Base-by-base conservation (phyloP, 345 rosid species). In the Ceriops zippeliana region DNA sequence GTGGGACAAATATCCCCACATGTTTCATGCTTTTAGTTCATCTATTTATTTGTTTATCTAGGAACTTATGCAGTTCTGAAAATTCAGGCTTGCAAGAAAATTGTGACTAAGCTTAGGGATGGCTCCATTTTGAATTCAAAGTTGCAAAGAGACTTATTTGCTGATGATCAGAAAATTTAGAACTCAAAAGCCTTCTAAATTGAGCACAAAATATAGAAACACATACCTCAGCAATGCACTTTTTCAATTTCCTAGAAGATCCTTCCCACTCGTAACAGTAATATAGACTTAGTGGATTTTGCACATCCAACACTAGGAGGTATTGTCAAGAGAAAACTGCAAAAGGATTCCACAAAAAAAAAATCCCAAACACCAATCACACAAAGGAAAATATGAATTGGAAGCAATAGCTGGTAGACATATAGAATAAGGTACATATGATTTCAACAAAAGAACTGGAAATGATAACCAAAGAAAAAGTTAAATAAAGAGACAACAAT, bases 251-350 rank as follows among this genome's bases (percentile, higher is more conserved):
- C 60, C 68, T 78, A 49, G 56, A 42, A 42, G 84, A 70, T 0
- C 80, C 89, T 53, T 82, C 80, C 53, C 74, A 15, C 63, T 82
- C 79, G 51, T 90, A 90, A 78, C 98, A 93, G 70, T 93, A 93
- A 65, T 90, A 93, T 82, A 93, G 56, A 66, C 98, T 93, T 84
- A 89, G 72, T 0, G 98, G 98, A 72, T 93, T 93, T 72, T 89
- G 97, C 60, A 88, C 96, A 70, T 56, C 98, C 96, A 59, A 91
- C 89, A 21, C 96, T 93, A 2, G 91, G 93, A 70, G 98, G 98
- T 70, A 93, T 86, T 26, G 97, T 91, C 80, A 91, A 78, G 28
- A 93, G 80, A 62, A 77, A 89, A 34, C 98, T 93, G 86, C 82
- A 70, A 6, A 63, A 60, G 42, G 31, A 11, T 16, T 3, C 21